phyloP scores from a whole-genome alignment of 2,329 filamentous ascomycete species.

The Xylaria sp. region DNA sequence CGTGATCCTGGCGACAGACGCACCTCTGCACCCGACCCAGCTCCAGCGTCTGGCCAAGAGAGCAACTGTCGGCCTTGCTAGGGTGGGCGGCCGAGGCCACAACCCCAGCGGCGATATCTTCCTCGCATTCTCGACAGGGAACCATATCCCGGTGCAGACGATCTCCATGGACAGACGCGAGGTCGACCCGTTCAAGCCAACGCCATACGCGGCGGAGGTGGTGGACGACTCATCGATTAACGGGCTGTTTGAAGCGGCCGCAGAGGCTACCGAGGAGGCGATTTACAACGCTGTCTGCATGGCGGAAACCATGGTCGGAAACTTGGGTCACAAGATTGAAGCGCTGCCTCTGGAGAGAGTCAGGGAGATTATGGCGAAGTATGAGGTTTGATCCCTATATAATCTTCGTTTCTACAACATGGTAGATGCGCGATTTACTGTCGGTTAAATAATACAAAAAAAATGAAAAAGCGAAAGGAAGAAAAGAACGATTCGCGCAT shows the following conservation, averaged over 20 bases:
- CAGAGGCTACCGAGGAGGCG: conserved; percentile 72
- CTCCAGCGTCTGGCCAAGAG: conserved; percentile 69
- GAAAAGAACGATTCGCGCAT: too few relatives aligned
- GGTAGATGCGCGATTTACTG: background rate
- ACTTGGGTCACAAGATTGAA: conserved; percentile 60
- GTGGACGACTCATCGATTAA: conserved; percentile 71
- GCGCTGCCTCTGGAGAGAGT: conserved; percentile 61
- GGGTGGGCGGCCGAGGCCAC: conserved; percentile 69
- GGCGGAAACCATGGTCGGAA: conserved; percentile 68
- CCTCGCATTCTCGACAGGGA: conserved; percentile 73
- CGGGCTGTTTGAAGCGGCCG: conserved; percentile 68
- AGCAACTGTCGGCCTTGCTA: conserved; percentile 69
- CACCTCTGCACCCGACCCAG: conserved; percentile 67
- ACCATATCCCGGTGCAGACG: conserved; percentile 59
- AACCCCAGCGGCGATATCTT: conserved; percentile 75
- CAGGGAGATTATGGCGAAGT: conserved; percentile 59
- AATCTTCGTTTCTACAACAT: background rate
- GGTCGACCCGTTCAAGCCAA: conserved; percentile 56
- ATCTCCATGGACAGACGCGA: conserved; percentile 48
- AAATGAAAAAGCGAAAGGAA: too few relatives aligned
- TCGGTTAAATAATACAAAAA: too few relatives aligned
- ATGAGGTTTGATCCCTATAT: conserved; percentile 37
- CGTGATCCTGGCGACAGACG: conserved; percentile 68
- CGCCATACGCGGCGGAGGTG: conserved; percentile 54
- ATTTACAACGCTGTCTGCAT: conserved; percentile 73